Base-by-base conservation (phyloP, 495 filamentous ascomycete genomes). In the Aspergillus leporis region DNA sequence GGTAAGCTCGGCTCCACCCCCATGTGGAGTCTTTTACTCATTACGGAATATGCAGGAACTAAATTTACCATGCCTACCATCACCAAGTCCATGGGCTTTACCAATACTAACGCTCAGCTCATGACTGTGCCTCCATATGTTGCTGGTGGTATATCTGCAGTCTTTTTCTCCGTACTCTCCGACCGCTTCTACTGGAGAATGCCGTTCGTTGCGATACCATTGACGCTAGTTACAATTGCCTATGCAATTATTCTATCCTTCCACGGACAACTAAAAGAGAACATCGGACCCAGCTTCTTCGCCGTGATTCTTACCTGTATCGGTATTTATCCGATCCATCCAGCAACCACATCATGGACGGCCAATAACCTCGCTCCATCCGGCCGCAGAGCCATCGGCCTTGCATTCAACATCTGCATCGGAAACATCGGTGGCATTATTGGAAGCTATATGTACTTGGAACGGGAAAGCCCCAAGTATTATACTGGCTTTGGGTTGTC, bases 261-360 rank as follows among this genome's bases (percentile, higher is more conserved):
- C 0, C 30, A 68, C n/a, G 70, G 66, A 5, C 12, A 66, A 51
- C 59, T 79, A 3, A 31, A 59, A 46, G 59, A 41, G n/a, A 68
- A 75, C 48, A 56, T 70, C 10, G 68, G 70, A 19, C 56, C 57
- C 14, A 69, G 61, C 13, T 76, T 72, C 56, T 73, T 76, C 47
- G 70, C 72, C 0, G 64, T 75, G 48, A 70, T 75, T 51, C 61
- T 78, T 23, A 62, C 70, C 22, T 64, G 62, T 38, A 70, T 73
- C 32, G 76, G 76, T 3, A 68, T 76, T 43, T 78, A 76, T 51
- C 73, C 75, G 0, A 72, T 69, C 25, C 67, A 70, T n/a, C 67
- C 75, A 0, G 65, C 70, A 0, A 68, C 67, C 10, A 64, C 73
- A 0, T 64, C 72, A 8, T 79, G 76, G 76, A 74, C 63, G 1